A percentile compares a stretch with the other conserved stretches of the same genome.
Conservation (phyloP, 352 stramenopile species). For the Pythium brachiatum region DNA sequence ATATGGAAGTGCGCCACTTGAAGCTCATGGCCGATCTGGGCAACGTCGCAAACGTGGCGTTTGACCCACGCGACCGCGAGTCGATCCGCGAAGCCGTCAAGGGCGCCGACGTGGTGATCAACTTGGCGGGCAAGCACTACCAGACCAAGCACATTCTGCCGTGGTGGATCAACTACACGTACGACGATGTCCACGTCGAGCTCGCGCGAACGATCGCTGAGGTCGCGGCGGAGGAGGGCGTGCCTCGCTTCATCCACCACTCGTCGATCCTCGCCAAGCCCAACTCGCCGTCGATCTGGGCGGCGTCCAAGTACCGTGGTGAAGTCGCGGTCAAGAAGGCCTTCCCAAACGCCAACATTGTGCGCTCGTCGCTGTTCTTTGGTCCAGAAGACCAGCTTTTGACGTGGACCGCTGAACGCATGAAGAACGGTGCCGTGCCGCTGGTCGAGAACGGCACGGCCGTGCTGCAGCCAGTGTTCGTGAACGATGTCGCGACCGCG, state of each 20-base stretch:
- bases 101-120: slow-evolving; percentile 96
- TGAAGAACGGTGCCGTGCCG: slow-evolving; percentile 76
- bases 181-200: slow-evolving; percentile 95
- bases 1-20: slow-evolving; percentile 92
- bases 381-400: slow-evolving; percentile 94
- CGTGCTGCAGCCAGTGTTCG: slow-evolving; percentile 91
- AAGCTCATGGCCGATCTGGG: slow-evolving; percentile 94
- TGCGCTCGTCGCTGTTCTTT: slow-evolving; percentile 94
- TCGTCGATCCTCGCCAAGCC: slow-evolving; percentile 78
- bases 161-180: slow-evolving; percentile 94
- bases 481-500: slow-evolving; percentile 78
- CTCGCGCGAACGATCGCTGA: slow-evolving; percentile 85
- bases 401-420: slow-evolving; percentile 87
- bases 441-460: slow-evolving; percentile 93
- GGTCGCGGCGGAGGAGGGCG: slow-evolving; percentile 71
- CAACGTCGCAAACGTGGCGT: slow-evolving; percentile 77
- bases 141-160: slow-evolving; percentile 94
- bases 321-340: slow-evolving; percentile 87
- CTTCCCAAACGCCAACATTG: slow-evolving; percentile 95
- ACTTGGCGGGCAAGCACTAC: slow-evolving; percentile 97
- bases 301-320: slow-evolving; percentile 83
- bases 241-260: slow-evolving; percentile 79
- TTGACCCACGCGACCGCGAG: slow-evolving; percentile 89
- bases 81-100: slow-evolving; percentile 91
- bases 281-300: slow-evolving; percentile 82